These are phyloP conservation scores for Colletotrichum euphorbiae DNA, from an alignment of 2,329 filamentous ascomycete species.

Conservation along the genomic window DNA sequence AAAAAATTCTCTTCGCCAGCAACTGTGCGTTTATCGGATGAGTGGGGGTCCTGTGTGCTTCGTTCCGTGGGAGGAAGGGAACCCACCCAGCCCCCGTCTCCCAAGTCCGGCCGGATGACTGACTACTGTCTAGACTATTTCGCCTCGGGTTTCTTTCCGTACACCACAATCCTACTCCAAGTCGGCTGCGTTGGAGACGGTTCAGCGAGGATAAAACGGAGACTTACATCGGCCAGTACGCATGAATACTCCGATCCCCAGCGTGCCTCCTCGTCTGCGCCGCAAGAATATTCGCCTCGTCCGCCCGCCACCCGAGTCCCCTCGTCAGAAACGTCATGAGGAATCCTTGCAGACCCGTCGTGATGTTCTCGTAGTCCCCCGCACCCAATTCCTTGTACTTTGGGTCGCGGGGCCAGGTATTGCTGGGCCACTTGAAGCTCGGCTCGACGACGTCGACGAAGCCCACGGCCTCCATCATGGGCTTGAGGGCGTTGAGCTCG, in stretches of 20 bases:
- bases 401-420: slow-evolving; percentile 51
- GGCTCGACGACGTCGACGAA: slow-evolving; percentile 49
- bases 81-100: slow-evolving; percentile 15
- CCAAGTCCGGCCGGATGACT: background rate
- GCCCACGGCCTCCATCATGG: slow-evolving; percentile 46
- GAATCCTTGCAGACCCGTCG: slow-evolving; percentile 50
- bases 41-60: background rate
- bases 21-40: background rate
- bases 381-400: slow-evolving; percentile 51
- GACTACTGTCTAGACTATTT: background rate
- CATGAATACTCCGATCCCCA: slow-evolving; percentile 44
- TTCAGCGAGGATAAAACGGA: background rate
- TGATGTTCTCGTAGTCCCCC: slow-evolving; percentile 49
- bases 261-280: slow-evolving; percentile 44
- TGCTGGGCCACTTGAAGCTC: slow-evolving; percentile 52
- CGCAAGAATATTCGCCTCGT: slow-evolving; percentile 46
- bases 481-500: slow-evolving; percentile 25
- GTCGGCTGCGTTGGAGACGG: background rate
- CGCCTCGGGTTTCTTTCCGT: slow-evolving; percentile 21
- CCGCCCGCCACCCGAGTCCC: slow-evolving; percentile 49
- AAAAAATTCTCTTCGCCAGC: background rate
- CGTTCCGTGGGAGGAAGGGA: background rate
- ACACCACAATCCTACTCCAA: slow-evolving; percentile 31
- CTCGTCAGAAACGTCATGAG: slow-evolving; percentile 52
- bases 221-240: slow-evolving; percentile 52